These are phyloP conservation scores for Scutellaria barbata DNA, from an alignment of 257 asterid species.

Conservation along the genomic window DNA sequence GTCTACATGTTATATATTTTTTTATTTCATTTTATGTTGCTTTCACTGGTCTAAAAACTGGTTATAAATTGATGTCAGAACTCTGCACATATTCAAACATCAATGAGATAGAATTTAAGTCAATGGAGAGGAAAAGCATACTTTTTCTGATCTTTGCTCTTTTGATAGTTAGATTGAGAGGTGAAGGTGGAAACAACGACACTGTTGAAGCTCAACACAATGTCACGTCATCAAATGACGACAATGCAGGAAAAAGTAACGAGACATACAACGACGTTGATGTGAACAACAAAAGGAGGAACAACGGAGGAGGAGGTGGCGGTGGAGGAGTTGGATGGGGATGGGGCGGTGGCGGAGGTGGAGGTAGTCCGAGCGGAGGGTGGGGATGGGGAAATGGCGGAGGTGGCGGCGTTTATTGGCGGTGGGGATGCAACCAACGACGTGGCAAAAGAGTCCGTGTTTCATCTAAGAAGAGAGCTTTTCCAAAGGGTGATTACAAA, in stretches of 20 bases:
- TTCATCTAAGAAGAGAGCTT: constrained; percentile 12
- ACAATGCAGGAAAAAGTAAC: constrained; percentile 8
- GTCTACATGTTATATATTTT: constrained; percentile 1
- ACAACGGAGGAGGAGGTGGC: constrained; percentile 36
- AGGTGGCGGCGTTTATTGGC: constrained; percentile 41
- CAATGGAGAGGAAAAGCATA: constrained; percentile 36
- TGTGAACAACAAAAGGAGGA: constrained; percentile 37
- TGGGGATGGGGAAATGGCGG: constrained; percentile 44
- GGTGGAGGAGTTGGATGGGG: constrained; percentile 44
- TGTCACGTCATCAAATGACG: not conserved
- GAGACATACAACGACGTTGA: constrained; percentile 33
- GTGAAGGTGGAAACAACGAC: constrained; percentile 28
- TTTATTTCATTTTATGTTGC: not conserved
- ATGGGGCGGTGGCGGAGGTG: constrained; percentile 50
- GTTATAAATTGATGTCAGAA: constrained; percentile 41
- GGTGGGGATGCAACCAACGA: constrained; percentile 40
- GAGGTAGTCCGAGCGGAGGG: constrained; percentile 27
- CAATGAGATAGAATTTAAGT: not conserved
- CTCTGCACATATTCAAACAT: constrained; percentile 10
- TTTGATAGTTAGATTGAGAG: constrained; percentile 31
- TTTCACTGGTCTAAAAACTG: not conserved
- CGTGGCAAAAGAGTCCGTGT: constrained; percentile 16
- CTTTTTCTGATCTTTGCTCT: constrained; percentile 36
- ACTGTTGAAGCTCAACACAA: constrained; percentile 14
- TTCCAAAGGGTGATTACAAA: constrained; percentile 27